Conservation (phyloP, 1,284 basidiomycete species). For the Cryptococcus amylolentus region DNA sequence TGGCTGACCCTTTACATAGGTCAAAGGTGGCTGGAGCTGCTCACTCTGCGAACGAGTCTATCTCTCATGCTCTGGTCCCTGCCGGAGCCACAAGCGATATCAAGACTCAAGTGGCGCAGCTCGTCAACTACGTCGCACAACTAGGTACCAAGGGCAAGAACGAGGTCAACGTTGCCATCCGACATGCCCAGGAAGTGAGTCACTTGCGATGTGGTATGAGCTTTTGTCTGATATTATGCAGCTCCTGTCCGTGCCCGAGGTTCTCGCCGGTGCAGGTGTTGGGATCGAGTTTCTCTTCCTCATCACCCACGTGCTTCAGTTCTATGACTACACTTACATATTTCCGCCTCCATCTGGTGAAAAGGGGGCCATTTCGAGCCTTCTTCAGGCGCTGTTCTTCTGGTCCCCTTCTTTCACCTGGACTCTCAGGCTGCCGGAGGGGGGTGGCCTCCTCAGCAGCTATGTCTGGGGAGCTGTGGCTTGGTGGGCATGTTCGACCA, state of each 20-base stretch:
- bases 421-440: constrained; percentile 31
- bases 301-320: constrained; percentile 35
- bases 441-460: constrained; percentile 20
- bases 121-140: constrained; percentile 6
- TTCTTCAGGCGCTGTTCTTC: constrained; percentile 37
- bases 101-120: too few species aligned
- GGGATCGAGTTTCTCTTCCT: constrained; percentile 35
- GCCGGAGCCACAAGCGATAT: constrained; percentile 4
- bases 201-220: background rate
- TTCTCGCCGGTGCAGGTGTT: constrained; percentile 29
- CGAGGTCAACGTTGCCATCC: constrained; percentile 19
- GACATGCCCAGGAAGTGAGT: constrained; percentile 30
- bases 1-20: background rate
- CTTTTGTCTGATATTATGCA: constrained; percentile 7
- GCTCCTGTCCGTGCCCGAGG: constrained; percentile 33
- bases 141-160: constrained; percentile 12
- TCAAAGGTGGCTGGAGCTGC: background rate
- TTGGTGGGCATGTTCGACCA: constrained; percentile 46
- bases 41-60: constrained; percentile 7
- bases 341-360: constrained; percentile 34
- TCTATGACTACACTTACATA: constrained; percentile 35
- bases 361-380: constrained; percentile 29
- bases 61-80: constrained; percentile 16
- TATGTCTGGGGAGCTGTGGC: constrained; percentile 38
- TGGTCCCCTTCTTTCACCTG: constrained; percentile 38